phyloP scores from a whole-genome alignment of 2,329 filamentous ascomycete species.

The Aspergillus caelatus region DNA sequence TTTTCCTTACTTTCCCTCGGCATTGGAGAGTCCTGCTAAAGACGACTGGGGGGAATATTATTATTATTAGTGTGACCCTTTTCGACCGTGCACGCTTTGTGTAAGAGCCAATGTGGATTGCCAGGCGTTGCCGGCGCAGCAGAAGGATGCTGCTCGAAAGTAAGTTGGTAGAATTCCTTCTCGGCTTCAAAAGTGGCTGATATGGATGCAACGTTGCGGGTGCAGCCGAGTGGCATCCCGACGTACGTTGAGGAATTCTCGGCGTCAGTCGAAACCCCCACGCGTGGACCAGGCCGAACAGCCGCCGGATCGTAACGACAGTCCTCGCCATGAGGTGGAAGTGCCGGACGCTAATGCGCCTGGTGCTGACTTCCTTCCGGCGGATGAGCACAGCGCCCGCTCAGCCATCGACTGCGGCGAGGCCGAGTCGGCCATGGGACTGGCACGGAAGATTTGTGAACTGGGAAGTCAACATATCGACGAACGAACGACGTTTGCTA shows the following conservation, averaged over 20 bases:
- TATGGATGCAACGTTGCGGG: background rate
- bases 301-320: background rate
- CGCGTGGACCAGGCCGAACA: background rate
- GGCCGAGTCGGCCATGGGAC: conserved; percentile 40
- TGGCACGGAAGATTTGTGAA: conserved; percentile 36
- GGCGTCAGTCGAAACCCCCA: background rate
- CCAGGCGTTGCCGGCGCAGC: conserved; percentile 13
- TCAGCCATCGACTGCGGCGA: conserved; percentile 27
- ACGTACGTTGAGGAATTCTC: background rate
- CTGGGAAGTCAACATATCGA: conserved; percentile 31
- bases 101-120: conserved; percentile 31
- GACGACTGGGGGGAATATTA: background rate
- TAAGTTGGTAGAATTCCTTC: background rate
- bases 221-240: conserved; percentile 1
- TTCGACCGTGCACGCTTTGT: conserved; percentile 39
- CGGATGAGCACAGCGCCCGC: background rate
- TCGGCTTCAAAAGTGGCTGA: background rate
- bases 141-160: conserved; percentile 13
- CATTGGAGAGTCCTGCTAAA: background rate
- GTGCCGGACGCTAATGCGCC: background rate
- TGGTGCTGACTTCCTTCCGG: background rate
- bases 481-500: conserved; percentile 37
- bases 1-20: background rate
- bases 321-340: background rate
- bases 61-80: conserved; percentile 33